Evolutionary conservation across 106 monocot species (phyloP), one percentile per base, ranked within the genome.

Genomic region (Acanthochlamys bracteata): DNA sequence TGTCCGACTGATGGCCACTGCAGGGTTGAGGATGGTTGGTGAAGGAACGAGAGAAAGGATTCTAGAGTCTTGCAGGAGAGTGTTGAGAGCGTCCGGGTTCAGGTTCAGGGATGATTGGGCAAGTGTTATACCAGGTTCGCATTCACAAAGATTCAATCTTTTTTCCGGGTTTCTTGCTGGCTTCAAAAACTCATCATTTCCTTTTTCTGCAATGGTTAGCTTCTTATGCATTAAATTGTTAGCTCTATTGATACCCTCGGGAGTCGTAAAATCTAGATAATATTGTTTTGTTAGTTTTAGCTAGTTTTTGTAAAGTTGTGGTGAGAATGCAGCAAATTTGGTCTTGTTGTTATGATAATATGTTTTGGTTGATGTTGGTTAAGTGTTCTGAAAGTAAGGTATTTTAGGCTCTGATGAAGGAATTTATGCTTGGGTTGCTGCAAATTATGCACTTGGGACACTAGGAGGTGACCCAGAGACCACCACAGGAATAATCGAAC

Each of bases 361-460:
- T 15, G 7, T 52, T 55, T 15, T 23, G 42, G 11, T 57, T 55
- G 7, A 55, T 55, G 20, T 49, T 51, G 49, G 42, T 17, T 69
- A 8, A 24, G 7, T 65, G 41, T 74, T 8, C 12, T 54, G 19
- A 54, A 16, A 54, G 7, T n/a, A n/a, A n/a, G n/a, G 53, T 16
- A 53, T 63, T 65, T 11, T 63, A 94, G 94, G 94, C 16, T 25
- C 79, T 73, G 84, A 89, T 76, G 94, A 94, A 82, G 94, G 94
- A 43, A 84, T 94, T n/a, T 94, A 84, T 82, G 94, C 89, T 63
- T 94, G 94, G 94, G 65, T 94, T 67, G 75, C 90, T 53, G 94
- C 94, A 65, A 94, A 94, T 68, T 94, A 94, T 74, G 94, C 90
- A 2, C 75, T 90, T 64, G 86, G 89, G 47, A 71, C 82, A 40